These are phyloP conservation scores for Xylariales sp. DNA, from an alignment of 2,329 filamentous ascomycete species.

Conservation along the genomic window DNA sequence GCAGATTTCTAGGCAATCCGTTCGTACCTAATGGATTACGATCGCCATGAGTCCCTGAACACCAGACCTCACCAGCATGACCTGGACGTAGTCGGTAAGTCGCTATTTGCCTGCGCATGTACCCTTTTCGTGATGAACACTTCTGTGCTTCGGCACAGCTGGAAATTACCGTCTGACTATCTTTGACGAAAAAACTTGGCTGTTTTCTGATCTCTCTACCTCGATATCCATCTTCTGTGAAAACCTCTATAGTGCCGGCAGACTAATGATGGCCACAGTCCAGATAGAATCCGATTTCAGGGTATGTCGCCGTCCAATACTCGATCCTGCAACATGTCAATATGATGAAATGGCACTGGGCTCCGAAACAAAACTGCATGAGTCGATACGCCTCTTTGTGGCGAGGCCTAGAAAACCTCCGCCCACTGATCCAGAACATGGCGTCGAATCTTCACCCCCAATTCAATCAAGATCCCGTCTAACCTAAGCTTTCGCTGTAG, in stretches of 20 bases:
- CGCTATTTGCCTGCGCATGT: background rate
- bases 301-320: constrained; percentile 25
- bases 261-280: background rate
- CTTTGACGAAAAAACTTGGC: constrained; percentile 80
- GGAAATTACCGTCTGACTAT: constrained; percentile 93
- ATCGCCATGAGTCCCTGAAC: too few species aligned
- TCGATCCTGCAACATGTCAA: too few species aligned
- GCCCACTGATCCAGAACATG: constrained; percentile 69
- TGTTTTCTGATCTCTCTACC: constrained; percentile 62
- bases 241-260: too few species aligned
- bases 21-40: too few species aligned
- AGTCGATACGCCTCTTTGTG: constrained; percentile 86
- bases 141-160: constrained; percentile 68
- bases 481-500: too few species aligned
- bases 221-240: constrained; percentile 23
- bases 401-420: constrained; percentile 99
- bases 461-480: too few species aligned
- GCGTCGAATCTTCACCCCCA: constrained; percentile 1
- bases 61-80: constrained; percentile 3
- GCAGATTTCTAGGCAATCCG: background rate
- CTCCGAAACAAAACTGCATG: constrained; percentile 71
- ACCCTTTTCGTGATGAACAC: constrained; percentile 57
- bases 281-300: background rate
- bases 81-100: constrained; percentile 25
- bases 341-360: constrained; percentile 96